Percentiles rank a stretch among this genome's conserved stretches.
phyloP scores from a whole-genome alignment of 1,284 basidiomycete species.

The Sphaerobolus stellatus region DNA sequence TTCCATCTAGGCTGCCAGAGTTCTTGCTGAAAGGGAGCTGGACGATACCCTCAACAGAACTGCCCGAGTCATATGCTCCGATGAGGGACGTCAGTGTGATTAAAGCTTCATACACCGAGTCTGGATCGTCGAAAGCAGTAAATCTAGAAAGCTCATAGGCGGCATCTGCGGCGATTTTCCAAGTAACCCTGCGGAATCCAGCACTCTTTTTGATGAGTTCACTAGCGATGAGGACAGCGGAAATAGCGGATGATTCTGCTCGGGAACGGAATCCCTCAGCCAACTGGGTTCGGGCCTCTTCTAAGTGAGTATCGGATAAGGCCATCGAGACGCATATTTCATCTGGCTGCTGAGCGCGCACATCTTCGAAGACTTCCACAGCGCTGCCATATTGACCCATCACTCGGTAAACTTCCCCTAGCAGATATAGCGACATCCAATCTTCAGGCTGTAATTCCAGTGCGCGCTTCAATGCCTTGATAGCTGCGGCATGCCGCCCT shows the following conservation, averaged over 20 bases:
- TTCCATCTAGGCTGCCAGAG: constrained; percentile 31
- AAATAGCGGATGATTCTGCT: constrained; percentile 71
- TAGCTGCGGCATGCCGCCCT: constrained; percentile 84
- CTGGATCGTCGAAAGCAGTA: constrained; percentile 44
- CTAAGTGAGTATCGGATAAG: constrained; percentile 73
- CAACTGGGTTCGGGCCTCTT: constrained; percentile 67
- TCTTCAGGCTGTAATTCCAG: constrained; percentile 66
- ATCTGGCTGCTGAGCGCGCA: constrained; percentile 57
- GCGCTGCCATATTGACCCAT: constrained; percentile 78
- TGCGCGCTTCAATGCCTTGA: constrained; percentile 83
- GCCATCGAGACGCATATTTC: constrained; percentile 75
- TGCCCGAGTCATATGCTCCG: constrained; percentile 23
- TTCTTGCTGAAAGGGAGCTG: constrained; percentile 30
- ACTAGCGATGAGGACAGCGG: constrained; percentile 57
- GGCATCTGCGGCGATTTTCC: constrained; percentile 87
- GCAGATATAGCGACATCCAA: constrained; percentile 86
- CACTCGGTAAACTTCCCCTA: constrained; percentile 83
- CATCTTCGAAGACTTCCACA: constrained; percentile 62
- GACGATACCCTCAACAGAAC: constrained; percentile 42
- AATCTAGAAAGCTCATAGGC: constrained; percentile 62
- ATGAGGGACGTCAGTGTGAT: constrained; percentile 38
- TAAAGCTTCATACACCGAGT: constrained; percentile 38
- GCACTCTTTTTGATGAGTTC: constrained; percentile 53
- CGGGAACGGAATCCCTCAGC: constrained; percentile 71
- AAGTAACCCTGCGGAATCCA: constrained; percentile 71